Conservation (phyloP, 768 basidiomycete genomes). For the Russula earlei region DNA sequence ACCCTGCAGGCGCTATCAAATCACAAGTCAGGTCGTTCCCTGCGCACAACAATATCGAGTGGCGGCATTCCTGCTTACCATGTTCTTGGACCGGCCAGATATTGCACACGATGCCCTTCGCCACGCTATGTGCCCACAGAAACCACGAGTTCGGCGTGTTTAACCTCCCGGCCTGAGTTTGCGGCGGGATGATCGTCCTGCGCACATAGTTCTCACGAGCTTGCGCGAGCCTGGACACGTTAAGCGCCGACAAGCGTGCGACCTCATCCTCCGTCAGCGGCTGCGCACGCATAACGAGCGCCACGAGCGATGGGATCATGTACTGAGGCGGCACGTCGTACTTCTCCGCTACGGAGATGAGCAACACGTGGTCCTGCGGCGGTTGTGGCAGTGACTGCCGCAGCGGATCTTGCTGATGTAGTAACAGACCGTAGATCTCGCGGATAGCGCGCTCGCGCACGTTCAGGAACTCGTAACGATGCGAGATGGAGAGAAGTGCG, state of each 20-base stretch:
- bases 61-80: background rate
- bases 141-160: background rate
- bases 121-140: background rate
- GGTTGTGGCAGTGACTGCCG: no score
- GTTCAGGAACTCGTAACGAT: slow-evolving; percentile 9
- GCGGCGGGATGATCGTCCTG: background rate
- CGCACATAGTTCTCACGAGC: slow-evolving; percentile 4
- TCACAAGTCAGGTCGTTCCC: no score
- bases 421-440: background rate
- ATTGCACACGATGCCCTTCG: background rate
- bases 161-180: background rate
- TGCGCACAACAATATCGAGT: no score
- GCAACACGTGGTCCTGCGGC: background rate
- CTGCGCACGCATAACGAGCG: background rate
- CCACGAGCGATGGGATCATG: background rate
- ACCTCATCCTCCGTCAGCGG: slow-evolving; percentile 1
- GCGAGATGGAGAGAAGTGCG: slow-evolving; percentile 6
- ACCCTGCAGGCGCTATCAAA: no score
- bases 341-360: slow-evolving; percentile 6
- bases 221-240: slow-evolving; percentile 2
- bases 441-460: slow-evolving; percentile 8
- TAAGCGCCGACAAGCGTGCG: slow-evolving; percentile 3
- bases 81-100: slow-evolving; percentile 1
- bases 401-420: background rate
- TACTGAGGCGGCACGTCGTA: slow-evolving; percentile 1